phyloP scores from a whole-genome alignment of 139 green algal genomes.

The Chlamydomonas sp. region DNA sequence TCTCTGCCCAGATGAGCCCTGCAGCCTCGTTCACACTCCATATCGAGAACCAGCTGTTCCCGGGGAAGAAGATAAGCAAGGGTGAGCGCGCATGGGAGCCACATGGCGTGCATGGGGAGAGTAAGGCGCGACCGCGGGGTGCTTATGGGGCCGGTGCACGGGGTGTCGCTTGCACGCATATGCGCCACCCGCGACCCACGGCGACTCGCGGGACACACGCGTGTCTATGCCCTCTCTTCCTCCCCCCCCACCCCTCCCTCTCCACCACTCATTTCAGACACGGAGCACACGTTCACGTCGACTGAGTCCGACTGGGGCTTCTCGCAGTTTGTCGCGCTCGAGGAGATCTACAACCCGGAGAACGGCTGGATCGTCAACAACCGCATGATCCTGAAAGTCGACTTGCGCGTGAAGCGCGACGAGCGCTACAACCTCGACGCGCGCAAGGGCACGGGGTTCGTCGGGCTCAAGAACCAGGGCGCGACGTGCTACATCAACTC shows the following conservation, averaged over 20 bases:
- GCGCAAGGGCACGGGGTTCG: conserved; percentile 76
- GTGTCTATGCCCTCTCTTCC: not conserved
- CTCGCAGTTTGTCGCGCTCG: conserved; percentile 59
- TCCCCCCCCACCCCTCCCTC: not conserved
- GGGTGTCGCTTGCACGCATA: too few relatives aligned
- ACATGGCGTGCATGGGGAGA: not conserved
- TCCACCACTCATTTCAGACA: conserved; percentile 37
- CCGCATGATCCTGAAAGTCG: conserved; percentile 50
- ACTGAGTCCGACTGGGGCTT: conserved; percentile 85
- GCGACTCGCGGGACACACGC: not conserved
- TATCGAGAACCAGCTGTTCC: conserved; percentile 63
- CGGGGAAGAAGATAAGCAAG: conserved; percentile 48
- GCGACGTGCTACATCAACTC: conserved; percentile 96
- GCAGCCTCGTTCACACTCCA: conserved; percentile 70
- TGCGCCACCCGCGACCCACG: too few relatives aligned
- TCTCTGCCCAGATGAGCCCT: conserved; percentile 47
- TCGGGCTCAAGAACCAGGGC: conserved; percentile 91
- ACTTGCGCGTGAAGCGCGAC: conserved; percentile 21
- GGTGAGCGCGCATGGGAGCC: conserved; percentile 16
- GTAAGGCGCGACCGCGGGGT: not conserved
- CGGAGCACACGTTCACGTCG: conserved; percentile 60
- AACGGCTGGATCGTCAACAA: conserved; percentile 64
- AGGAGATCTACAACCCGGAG: conserved; percentile 47
- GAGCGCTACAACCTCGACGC: conserved; percentile 65
- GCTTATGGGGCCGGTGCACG: too few relatives aligned